Conservation (phyloP, 2,329 filamentous ascomycete genomes). For the Emmonsiellopsis sp. region DNA sequence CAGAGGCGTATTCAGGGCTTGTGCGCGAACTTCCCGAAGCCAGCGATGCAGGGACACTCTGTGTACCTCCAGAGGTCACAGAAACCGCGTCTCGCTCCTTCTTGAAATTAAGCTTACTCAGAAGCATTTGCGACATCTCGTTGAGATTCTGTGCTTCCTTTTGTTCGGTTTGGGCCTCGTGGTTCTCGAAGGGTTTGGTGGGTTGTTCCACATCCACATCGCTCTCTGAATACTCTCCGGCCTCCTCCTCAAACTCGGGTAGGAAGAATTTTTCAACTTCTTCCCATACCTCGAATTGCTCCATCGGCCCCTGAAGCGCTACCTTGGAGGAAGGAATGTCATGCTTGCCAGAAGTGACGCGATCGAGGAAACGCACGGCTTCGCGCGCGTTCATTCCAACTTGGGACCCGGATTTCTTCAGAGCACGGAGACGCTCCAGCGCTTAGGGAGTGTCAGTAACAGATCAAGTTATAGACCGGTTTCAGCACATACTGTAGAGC, state of each 20-base stretch:
- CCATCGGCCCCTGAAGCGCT: conserved; percentile 40
- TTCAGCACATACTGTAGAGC: conserved; percentile 38
- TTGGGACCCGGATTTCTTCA: conserved; percentile 38
- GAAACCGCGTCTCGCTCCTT: conserved; percentile 31
- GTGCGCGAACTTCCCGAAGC: conserved; percentile 37
- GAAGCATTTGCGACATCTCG: conserved; percentile 39
- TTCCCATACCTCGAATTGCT: conserved; percentile 39
- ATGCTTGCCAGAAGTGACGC: conserved; percentile 40
- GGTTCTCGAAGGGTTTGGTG: conserved; percentile 3
- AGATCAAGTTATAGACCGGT: neutral
- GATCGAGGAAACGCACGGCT: conserved; percentile 44
- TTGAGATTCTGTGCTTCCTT: conserved; percentile 17
- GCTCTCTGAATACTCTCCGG: conserved; percentile 8
- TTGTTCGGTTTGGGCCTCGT: conserved; percentile 1
- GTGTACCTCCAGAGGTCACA: conserved; percentile 33
- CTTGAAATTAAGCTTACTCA: conserved; percentile 40
- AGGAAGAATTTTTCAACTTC: conserved; percentile 39
- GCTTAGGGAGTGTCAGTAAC: conserved; percentile 21
- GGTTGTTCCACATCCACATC: conserved; percentile 6
- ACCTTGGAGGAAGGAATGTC: conserved; percentile 35
- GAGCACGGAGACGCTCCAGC: conserved; percentile 37
- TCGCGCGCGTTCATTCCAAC: conserved; percentile 43
- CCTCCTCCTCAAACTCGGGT: conserved; percentile 35
- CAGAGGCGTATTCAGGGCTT: conserved; percentile 33
- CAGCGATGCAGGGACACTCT: conserved; percentile 34